These are phyloP conservation scores for Aspergillus niger DNA, from an alignment of 2,329 filamentous ascomycete species.

Conservation along the genomic window DNA sequence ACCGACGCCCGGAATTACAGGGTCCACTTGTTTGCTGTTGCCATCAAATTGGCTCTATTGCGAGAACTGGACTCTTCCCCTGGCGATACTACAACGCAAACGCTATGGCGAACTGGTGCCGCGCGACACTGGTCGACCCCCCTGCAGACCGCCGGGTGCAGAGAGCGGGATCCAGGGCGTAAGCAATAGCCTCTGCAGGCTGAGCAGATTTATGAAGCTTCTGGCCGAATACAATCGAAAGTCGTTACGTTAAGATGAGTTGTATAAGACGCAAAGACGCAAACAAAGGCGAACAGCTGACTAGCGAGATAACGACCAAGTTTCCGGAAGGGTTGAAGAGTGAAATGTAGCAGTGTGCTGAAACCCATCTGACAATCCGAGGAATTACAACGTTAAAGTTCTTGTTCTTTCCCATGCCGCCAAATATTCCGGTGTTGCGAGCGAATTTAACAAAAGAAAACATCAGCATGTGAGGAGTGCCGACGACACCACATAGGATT, in stretches of 20 bases:
- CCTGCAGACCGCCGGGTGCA: not conserved
- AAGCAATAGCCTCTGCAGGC: not conserved
- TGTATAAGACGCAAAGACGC: slow-evolving; percentile 40
- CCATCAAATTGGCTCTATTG: too few species aligned
- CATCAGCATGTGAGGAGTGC: slow-evolving; percentile 41
- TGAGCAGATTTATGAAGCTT: slow-evolving; percentile 15
- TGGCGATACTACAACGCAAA: slow-evolving; percentile 1
- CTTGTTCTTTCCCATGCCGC: slow-evolving; percentile 44
- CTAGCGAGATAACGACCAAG: slow-evolving; percentile 42
- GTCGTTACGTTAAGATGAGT: slow-evolving; percentile 45
- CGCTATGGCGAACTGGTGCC: not conserved
- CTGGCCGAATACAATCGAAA: slow-evolving; percentile 42
- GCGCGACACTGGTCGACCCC: not conserved
- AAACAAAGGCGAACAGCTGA: slow-evolving; percentile 43
- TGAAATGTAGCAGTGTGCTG: slow-evolving; percentile 43
- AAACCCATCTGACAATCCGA: slow-evolving; percentile 45
- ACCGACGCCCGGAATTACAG: too few species aligned
- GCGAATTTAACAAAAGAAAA: slow-evolving; percentile 43
- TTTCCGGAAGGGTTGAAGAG: slow-evolving; percentile 36
- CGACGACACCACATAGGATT: slow-evolving; percentile 32
- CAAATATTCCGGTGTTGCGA: slow-evolving; percentile 43
- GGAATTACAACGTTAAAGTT: slow-evolving; percentile 48
- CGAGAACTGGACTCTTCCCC: not conserved
- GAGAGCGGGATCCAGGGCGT: not conserved
- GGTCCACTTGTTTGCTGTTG: too few species aligned